phyloP scores from a whole-genome alignment of 2,329 filamentous ascomycete genomes.

The Apiospora aurea region DNA sequence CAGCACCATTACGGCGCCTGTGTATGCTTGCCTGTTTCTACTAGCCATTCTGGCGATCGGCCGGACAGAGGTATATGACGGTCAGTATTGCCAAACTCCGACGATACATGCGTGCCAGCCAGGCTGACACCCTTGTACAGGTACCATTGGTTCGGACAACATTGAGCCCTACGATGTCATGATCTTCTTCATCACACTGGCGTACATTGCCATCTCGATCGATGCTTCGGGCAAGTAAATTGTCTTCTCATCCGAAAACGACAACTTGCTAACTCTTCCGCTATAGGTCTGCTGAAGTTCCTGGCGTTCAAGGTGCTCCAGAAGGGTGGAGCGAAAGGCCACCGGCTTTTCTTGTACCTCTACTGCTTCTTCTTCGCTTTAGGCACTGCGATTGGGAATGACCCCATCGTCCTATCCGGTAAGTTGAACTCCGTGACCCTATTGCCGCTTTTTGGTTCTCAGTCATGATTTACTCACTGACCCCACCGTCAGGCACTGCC shows the following conservation, averaged over 20 bases:
- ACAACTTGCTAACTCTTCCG: neutral
- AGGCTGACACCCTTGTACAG: conserved; percentile 38
- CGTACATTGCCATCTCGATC: conserved; percentile 80
- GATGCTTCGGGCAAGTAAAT: conserved; percentile 66
- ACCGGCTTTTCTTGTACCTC: conserved; percentile 74
- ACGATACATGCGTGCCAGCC: neutral
- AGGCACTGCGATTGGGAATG: conserved; percentile 74
- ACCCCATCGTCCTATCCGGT: conserved; percentile 76
- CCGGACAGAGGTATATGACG: conserved; percentile 65
- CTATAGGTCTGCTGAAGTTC: conserved; percentile 63
- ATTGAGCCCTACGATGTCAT: conserved; percentile 77
- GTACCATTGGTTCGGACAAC: conserved; percentile 69
- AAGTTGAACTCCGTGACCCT: no score
- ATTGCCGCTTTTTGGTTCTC: no score
- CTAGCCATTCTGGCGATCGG: conserved; percentile 75
- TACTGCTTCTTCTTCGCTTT: conserved; percentile 75
- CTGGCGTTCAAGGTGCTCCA: conserved; percentile 74
- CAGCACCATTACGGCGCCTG: conserved; percentile 73
- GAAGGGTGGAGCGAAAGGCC: conserved; percentile 71
- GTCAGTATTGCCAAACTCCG: neutral
- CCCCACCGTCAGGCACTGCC: conserved; percentile 54
- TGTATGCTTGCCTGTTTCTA: conserved; percentile 75
- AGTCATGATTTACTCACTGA: no score
- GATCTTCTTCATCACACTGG: conserved; percentile 75
- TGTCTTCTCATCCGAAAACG: accelerated